Percentiles rank a stretch among this genome's conserved stretches.
Conservation (phyloP, 169 alveolate genomes). For the Cryptosporidium sp. region DNA sequence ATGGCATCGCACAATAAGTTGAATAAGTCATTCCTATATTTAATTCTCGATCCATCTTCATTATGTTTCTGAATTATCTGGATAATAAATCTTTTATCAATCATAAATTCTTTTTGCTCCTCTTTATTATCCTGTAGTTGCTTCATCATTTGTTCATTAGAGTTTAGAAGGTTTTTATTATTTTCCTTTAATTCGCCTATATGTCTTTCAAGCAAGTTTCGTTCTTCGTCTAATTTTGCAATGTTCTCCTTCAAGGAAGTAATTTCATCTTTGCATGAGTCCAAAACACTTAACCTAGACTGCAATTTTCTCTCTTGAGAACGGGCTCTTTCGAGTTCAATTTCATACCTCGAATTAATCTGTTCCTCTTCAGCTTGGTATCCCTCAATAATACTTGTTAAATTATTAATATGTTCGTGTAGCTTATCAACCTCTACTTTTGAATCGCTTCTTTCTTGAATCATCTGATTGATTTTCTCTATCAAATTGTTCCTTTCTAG, state of each 20-base stretch:
- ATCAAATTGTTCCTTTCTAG: slow-evolving; percentile 21
- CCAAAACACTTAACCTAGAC: background rate
- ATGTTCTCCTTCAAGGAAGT: background rate
- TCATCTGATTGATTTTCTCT: slow-evolving; percentile 16
- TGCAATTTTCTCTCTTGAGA: slow-evolving; percentile 20
- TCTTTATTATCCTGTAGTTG: slow-evolving; percentile 21
- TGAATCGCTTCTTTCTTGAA: slow-evolving; percentile 15
- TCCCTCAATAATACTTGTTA: slow-evolving; percentile 70
- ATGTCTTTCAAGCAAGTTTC: background rate
- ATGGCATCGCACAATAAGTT: slow-evolving; percentile 58
- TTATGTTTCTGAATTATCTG: slow-evolving; percentile 57
- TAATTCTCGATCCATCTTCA: slow-evolving; percentile 47
- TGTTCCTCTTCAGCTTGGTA: slow-evolving; percentile 72
- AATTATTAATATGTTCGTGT: slow-evolving; percentile 33
- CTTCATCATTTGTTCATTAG: slow-evolving; percentile 31
- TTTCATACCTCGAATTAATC: slow-evolving; percentile 54
- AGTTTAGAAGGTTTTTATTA: slow-evolving; percentile 32
- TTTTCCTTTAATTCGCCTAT: slow-evolving; percentile 37
- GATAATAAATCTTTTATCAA: slow-evolving; percentile 49
- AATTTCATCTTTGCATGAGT: slow-evolving; percentile 46
- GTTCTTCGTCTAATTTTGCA: slow-evolving; percentile 1
- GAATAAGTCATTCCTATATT: slow-evolving; percentile 62
- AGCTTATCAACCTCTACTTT: slow-evolving; percentile 35
- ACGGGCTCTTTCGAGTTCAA: slow-evolving; percentile 67
- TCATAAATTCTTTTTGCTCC: slow-evolving; percentile 30